Percentiles rank a stretch among this genome's conserved stretches.
These are phyloP conservation scores for Lodderomyces parapsilosis DNA, from an alignment of 1,139 yeast genomes.

Conservation along the genomic window DNA sequence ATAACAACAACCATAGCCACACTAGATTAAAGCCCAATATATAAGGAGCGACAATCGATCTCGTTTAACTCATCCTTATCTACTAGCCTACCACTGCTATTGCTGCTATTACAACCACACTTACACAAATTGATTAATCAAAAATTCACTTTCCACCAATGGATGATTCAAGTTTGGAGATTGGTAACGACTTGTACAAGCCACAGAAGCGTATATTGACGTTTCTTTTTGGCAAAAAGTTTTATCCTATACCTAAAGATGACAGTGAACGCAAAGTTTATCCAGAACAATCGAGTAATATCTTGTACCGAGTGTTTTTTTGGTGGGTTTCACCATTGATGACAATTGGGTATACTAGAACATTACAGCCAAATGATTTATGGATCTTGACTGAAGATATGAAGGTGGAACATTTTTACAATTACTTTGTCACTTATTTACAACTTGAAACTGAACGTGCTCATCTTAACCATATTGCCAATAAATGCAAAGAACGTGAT, in stretches of 20 bases:
- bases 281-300: slow-evolving; percentile 34
- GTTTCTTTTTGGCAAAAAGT: slow-evolving; percentile 14
- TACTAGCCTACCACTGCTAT: too few relatives aligned
- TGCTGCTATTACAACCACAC: too few relatives aligned
- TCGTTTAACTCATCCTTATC: not conserved
- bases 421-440: slow-evolving; percentile 30
- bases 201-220: slow-evolving; percentile 19
- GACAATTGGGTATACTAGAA: slow-evolving; percentile 64
- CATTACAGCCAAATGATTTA: slow-evolving; percentile 63
- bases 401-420: slow-evolving; percentile 47
- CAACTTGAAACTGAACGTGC: slow-evolving; percentile 31
- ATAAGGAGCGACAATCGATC: not conserved
- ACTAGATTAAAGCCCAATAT: not conserved
- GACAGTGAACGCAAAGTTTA: slow-evolving; percentile 45
- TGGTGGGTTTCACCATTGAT: slow-evolving; percentile 62
- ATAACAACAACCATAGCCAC: not conserved
- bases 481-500: slow-evolving; percentile 26
- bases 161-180: slow-evolving; percentile 14
- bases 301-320: slow-evolving; percentile 39
- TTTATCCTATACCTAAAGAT: slow-evolving; percentile 46
- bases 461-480: slow-evolving; percentile 19
- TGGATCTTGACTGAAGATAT: slow-evolving; percentile 52
- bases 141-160: slow-evolving; percentile 1
- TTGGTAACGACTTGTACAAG: slow-evolving; percentile 14
- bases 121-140: too few relatives aligned